Base-by-base conservation (phyloP, 2,329 filamentous ascomycete species). In the Neocucurbitaria cava region DNA sequence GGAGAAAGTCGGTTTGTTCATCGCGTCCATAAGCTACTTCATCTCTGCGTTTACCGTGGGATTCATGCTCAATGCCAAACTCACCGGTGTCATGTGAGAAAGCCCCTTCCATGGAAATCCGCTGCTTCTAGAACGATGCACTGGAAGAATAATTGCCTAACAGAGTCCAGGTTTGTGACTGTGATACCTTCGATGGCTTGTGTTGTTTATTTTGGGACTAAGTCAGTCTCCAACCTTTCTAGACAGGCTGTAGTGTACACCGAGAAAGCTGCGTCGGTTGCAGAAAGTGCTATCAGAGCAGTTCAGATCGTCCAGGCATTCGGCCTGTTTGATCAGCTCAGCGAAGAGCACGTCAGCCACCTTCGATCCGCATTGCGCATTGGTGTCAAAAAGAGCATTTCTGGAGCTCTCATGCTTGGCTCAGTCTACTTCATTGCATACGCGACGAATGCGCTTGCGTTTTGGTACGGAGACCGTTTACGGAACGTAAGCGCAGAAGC, bases 221-320 rank as follows among this genome's bases (percentile, higher is more conserved):
- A 72, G 24, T 61, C 65, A 5, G 71, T 80, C 7, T 75, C 78
- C 7, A 76, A 73, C 43, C 73, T 75, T 28, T 74, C 77, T 5
- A 76, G 76, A 40, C 64, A 73, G 38, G 74, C 76, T 1, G 64
- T 76, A 5, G 56, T 72, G 8, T 73, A 72, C 36, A 76, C 74
- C 1, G 78, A 79, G 31, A 74, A 75, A 45, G 80, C 79, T 11
- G 76, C 78, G 24, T 70, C 72, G 10, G 68, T 82, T 7, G 76
- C 79, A 3, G 79, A 81, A 40, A 79, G 77, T 48, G 77, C 79
- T 5, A 75, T 82, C 28, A 68, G 74, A 38, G 76, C 78, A 9
- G 77, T 82, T 1, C 78, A 78, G 45, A 76, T 81, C 17, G 78
- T 82, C 5, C 80, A 82, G 53, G 80, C 80, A 2, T 82, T 81